A percentile compares a stretch with the other conserved stretches of the same genome.
Conservation (phyloP, 208 protist genomes). For the Naegleria gruberi region DNA sequence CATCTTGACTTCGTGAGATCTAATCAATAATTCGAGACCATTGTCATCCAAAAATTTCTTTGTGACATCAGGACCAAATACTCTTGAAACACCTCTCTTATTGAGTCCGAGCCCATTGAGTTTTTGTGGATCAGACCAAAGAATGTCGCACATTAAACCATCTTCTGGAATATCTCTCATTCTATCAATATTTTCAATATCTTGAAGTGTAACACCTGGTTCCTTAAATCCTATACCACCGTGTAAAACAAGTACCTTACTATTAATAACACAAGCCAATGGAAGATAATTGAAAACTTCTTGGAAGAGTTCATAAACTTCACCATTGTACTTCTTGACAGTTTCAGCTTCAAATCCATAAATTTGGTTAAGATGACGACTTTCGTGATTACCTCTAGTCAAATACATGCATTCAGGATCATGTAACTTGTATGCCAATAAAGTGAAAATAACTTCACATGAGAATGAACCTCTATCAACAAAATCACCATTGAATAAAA, state of each 20-base stretch:
- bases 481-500: conserved; percentile 91
- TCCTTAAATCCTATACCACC: conserved; percentile 81
- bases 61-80: conserved; percentile 95
- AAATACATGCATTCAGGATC: background rate
- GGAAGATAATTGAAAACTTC: conserved; percentile 91
- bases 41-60: conserved; percentile 85
- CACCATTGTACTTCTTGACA: conserved; percentile 73
- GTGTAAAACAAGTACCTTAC: conserved; percentile 86
- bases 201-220: conserved; percentile 79
- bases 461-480: conserved; percentile 93
- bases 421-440: conserved; percentile 91
- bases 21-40: conserved; percentile 80
- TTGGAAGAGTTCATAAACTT: conserved; percentile 83
- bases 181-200: conserved; percentile 87
- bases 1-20: conserved; percentile 94
- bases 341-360: conserved; percentile 97
- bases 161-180: conserved; percentile 83
- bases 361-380: conserved; percentile 86
- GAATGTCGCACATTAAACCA: conserved; percentile 86
- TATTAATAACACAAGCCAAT: conserved; percentile 78
- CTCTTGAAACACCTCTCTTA: conserved; percentile 88
- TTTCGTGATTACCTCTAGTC: conserved; percentile 81
- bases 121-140: conserved; percentile 63
- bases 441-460: conserved; percentile 83
- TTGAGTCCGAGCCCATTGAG: conserved; percentile 64